Evolutionary conservation across 1,139 yeast genomes (phyloP).

Genomic region (Nematodospora anomalae): DNA sequence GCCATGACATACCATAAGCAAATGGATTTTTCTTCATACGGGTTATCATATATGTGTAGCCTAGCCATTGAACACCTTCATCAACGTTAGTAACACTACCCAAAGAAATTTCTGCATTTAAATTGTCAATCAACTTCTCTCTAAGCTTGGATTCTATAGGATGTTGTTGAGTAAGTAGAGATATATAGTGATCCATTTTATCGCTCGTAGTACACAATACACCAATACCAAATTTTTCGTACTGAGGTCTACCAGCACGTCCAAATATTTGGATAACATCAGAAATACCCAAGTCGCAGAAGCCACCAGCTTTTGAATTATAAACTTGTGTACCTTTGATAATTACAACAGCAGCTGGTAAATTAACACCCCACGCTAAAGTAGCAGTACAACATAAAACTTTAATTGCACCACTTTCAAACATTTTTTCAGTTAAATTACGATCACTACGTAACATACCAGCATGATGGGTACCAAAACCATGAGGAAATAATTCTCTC

Average conservation of each 20-base stretch:
- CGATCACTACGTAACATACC: conserved; percentile 94
- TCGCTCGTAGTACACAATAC: conserved; percentile 83
- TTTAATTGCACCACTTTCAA: conserved; percentile 79
- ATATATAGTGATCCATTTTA: conserved; percentile 79
- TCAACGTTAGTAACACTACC: conserved; percentile 95
- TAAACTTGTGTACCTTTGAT: conserved; percentile 96
- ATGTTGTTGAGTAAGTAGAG: conserved; percentile 88
- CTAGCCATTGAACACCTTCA: conserved; percentile 95
- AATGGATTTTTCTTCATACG: conserved; percentile 94
- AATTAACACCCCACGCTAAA: conserved; percentile 98
- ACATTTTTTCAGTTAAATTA: conserved; percentile 85
- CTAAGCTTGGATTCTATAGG: conserved; percentile 89
- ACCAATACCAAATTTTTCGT: conserved; percentile 90
- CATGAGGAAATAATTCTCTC: conserved; percentile 74
- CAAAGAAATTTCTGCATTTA: conserved; percentile 92
- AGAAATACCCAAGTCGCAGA: conserved; percentile 87
- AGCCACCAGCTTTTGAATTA: conserved; percentile 93
- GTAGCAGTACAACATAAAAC: conserved; percentile 97
- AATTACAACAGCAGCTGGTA: conserved; percentile 97
- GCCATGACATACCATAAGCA: conserved; percentile 91
- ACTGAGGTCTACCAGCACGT: conserved; percentile 99
- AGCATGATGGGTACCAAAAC: conserved; percentile 96
- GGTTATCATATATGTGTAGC: conserved; percentile 91
- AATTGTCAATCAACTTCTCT: conserved; percentile 79
- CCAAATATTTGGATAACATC: conserved; percentile 98